Percentiles rank a stretch among this genome's conserved stretches.
Evolutionary conservation across 2,329 filamentous ascomycete genomes (phyloP).

Genomic region (Ilyonectria sp.): DNA sequence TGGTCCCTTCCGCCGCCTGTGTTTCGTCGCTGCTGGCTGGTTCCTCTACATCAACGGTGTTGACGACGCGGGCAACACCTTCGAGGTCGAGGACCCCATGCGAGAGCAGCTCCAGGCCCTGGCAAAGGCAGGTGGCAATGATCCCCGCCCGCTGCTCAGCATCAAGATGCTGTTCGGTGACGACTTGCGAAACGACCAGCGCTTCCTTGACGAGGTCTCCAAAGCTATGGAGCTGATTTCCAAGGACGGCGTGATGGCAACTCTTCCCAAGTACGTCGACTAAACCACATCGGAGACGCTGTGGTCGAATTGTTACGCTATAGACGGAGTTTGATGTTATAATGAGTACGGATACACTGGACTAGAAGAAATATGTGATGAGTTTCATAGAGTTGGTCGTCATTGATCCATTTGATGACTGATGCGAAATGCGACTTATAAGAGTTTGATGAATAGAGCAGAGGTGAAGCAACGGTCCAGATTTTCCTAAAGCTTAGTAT

Average conservation of each 20-base stretch:
- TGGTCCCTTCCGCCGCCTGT: conserved; percentile 63
- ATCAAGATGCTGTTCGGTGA: conserved; percentile 66
- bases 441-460: neutral
- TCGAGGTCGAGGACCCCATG: conserved; percentile 64
- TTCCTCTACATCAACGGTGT: conserved; percentile 67
- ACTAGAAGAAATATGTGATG: neutral
- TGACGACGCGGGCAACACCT: conserved; percentile 61
- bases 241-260: conserved; percentile 64
- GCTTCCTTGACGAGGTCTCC: conserved; percentile 63
- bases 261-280: conserved; percentile 63
- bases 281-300: conserved; percentile 29
- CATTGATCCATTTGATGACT: neutral
- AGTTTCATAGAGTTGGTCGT: neutral
- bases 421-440: neutral
- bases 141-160: conserved; percentile 60
- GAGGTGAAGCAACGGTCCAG: neutral
- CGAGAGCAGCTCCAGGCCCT: conserved; percentile 62
- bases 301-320: conserved; percentile 8
- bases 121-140: conserved; percentile 59
- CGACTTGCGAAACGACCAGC: conserved; percentile 63
- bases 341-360: conserved; percentile 10
- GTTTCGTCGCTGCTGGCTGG: conserved; percentile 65
- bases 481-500: too few species aligned
- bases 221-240: conserved; percentile 63
- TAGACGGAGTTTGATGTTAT: conserved; percentile 1